Conservation (phyloP, 148 eudicot genomes). For the Chenopodium formosanum region DNA sequence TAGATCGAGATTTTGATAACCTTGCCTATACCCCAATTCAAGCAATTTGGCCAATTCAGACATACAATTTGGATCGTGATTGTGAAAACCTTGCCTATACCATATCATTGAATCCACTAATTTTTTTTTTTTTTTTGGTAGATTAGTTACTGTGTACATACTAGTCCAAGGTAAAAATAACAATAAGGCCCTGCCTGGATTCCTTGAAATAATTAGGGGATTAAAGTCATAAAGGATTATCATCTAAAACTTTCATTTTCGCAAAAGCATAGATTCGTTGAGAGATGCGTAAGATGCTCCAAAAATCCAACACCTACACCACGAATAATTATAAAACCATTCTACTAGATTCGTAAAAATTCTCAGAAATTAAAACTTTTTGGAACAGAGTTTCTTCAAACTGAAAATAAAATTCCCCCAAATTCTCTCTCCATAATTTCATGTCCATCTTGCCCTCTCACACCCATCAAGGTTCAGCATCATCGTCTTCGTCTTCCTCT, state of each 20-base stretch:
- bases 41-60: no score
- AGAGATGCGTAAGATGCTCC: conserved; percentile 16
- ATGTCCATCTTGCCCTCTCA: conserved; percentile 97
- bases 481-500: conserved; percentile 40
- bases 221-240: background rate
- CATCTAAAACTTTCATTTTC: background rate
- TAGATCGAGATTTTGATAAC: no score
- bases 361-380: background rate
- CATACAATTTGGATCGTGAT: no score
- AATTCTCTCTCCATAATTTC: conserved; percentile 42
- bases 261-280: background rate
- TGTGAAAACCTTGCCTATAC: no score
- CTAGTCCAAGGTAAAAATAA: background rate
- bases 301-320: background rate
- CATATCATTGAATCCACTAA: no score
- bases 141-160: no score
- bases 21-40: no score
- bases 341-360: conserved; percentile 5
- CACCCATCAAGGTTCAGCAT: conserved; percentile 56
- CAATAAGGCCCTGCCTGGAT: background rate
- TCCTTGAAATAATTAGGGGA: no score
- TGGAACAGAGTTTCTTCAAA: background rate
- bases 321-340: conserved; percentile 15
- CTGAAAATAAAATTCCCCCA: conserved; percentile 14
- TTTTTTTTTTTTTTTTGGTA: no score